A percentile compares a stretch with the other conserved stretches of the same genome.
Conservation (phyloP, 768 basidiomycete genomes). For the Lactarius pseudohatsudake region DNA sequence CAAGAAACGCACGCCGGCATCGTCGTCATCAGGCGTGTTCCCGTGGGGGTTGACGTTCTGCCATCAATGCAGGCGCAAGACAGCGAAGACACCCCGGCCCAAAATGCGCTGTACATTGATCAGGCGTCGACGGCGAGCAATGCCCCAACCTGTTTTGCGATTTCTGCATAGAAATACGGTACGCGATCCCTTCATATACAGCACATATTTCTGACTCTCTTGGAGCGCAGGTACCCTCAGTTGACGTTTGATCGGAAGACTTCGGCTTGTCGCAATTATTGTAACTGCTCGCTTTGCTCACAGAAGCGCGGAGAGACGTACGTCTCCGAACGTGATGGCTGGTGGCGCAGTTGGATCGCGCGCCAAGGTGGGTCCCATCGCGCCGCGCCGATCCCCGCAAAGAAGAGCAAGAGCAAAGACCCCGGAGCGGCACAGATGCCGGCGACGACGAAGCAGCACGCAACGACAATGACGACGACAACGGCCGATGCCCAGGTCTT, state of each 20-base stretch:
- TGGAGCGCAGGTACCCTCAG: slow-evolving; percentile 41
- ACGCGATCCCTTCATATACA: neutral
- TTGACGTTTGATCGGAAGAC: slow-evolving; percentile 37
- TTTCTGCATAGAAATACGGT: slow-evolving; percentile 26
- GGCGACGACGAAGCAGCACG: neutral
- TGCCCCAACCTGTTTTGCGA: slow-evolving; percentile 25
- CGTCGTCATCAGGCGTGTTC: neutral
- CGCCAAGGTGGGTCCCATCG: neutral
- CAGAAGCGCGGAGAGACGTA: slow-evolving; percentile 48
- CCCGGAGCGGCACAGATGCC: neutral
- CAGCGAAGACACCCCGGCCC: neutral
- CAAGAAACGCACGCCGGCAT: neutral
- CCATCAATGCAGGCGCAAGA: slow-evolving; percentile 25
- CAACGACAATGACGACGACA: neutral
- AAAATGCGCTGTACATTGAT: slow-evolving; percentile 22
- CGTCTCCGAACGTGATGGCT: slow-evolving; percentile 36
- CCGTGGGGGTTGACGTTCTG: slow-evolving; percentile 1
- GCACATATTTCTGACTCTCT: neutral
- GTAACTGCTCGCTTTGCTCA: slow-evolving; percentile 50
- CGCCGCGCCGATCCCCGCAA: neutral
- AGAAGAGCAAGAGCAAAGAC: neutral
- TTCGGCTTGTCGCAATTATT: slow-evolving; percentile 45
- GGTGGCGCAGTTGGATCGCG: slow-evolving; percentile 21
- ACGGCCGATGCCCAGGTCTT: neutral
- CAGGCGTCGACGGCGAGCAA: neutral